These are phyloP conservation scores for Chrysosporium queenslandicum DNA, from an alignment of 2,329 filamentous ascomycete genomes.

Conservation along the genomic window DNA sequence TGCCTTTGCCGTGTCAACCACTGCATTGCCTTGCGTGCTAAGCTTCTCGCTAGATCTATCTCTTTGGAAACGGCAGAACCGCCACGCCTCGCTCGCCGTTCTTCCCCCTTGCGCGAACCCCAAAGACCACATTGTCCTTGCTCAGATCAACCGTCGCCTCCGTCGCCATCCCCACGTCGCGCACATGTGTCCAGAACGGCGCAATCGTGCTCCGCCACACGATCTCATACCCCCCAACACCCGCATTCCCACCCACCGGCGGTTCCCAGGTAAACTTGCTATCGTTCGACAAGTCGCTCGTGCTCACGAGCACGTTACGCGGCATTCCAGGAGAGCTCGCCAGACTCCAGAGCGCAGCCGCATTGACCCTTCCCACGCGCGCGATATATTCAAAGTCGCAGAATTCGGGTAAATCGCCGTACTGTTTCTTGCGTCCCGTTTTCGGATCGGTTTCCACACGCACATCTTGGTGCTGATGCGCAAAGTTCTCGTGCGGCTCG, in stretches of 20 bases:
- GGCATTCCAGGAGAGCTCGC: slow-evolving; percentile 11
- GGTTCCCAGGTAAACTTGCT: slow-evolving; percentile 13
- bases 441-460: slow-evolving; percentile 11
- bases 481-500: slow-evolving; percentile 13
- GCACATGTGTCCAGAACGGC: slow-evolving; percentile 13
- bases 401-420: slow-evolving; percentile 14
- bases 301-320: slow-evolving; percentile 12
- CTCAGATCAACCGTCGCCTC: slow-evolving; percentile 12
- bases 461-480: slow-evolving; percentile 13
- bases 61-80: slow-evolving; percentile 12
- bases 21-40: too few species aligned
- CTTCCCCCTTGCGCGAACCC: slow-evolving; percentile 11
- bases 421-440: slow-evolving; percentile 11
- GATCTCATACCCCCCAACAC: slow-evolving; percentile 13
- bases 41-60: background rate
- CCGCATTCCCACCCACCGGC: slow-evolving; percentile 7
- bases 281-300: slow-evolving; percentile 9
- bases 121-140: slow-evolving; percentile 15
- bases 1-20: background rate
- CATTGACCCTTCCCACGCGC: slow-evolving; percentile 11
- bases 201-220: slow-evolving; percentile 14
- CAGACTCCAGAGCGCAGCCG: slow-evolving; percentile 13
- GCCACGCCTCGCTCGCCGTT: slow-evolving; percentile 14
- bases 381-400: slow-evolving; percentile 13
- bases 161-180: slow-evolving; percentile 10